Base-by-base conservation (phyloP, 169 alveolate genomes). In the Plasmodium adleri region DNA sequence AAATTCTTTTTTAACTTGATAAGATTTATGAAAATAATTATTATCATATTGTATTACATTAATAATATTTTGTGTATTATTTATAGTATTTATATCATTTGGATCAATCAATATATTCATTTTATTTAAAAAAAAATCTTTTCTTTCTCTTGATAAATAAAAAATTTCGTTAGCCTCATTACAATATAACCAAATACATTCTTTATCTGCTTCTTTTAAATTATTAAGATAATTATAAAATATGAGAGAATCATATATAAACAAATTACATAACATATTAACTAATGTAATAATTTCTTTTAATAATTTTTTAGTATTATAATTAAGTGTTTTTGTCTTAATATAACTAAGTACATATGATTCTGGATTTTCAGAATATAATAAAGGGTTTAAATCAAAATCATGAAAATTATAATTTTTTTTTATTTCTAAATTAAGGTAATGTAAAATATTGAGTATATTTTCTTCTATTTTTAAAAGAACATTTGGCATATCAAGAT, bases 141-240 rank as follows among this genome's bases (percentile, higher is more conserved):
- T 86, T n/a, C 92, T 70, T 64, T 86, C 88, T n/a, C 49, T 60
- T 10, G 92, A 45, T 72, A 86, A 47, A 9, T 71, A 60, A 47
- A 71, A 86, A 3, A 86, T 26, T 71, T 86, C 92, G 28, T 72
- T 86, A 24, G 92, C 92, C 7, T 86, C 87, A 72, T 86, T 71
- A 67, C 92, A 71, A n/a, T 86, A 86, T 60, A 86, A 49, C 92
- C 92, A 86, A 6, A 72, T 86, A 47, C 88, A 56, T 86, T 86
- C 92, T n/a, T 72, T 86, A 32, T 70, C 92, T 20, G 76, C 92
- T n/a, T 86, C 87, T 52, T 86, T 86, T 49, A 86, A 17, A 63
- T 86, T 86, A 32, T 70, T 71, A 26, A 86, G n/a, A 66, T 86
- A 86, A 56, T 86, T 86, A 17, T 60, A 73, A 60, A 86, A 86